Base-by-base conservation (phyloP, 768 basidiomycete species). In the Lyophyllum semitale region DNA sequence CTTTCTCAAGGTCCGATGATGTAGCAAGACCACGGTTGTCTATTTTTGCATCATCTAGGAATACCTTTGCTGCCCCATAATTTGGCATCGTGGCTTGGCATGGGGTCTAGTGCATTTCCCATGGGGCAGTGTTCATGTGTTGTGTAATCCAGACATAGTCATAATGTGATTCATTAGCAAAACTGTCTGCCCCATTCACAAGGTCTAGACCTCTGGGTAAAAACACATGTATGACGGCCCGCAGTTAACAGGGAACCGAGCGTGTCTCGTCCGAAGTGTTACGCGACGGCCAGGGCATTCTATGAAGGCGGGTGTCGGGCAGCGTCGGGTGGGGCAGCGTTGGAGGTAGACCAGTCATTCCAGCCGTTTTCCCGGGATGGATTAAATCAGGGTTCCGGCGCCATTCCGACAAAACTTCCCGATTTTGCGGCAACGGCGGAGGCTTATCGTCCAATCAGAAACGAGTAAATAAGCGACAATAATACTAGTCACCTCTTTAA, bases 381-480 rank as follows among this genome's bases (percentile, higher is more conserved):
- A 45, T 48, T 48, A 48, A 46, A 38, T 51, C 45, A 46, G 47
- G 41, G 46, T 64, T 64, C 60, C 63, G 61, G 54, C 48, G 57
- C 55, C 55, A 41, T 64, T 62, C 59, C 61, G 59, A 48, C 48
- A 27, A 42, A 27, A 12, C 22, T 59, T 49, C 52, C 51, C 51
- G 42, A 56, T 58, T 50, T 58, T 49, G n/a, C n/a, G 50, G 22
- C n/a, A 25, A 27, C 13, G 17, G 42, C 35, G 53, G 58, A 44
- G 22, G 58, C 70, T 77, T 77, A 78, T 77, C 76, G 73, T 69
- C 77, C 76, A 77, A 77, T 77, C 70, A 73, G 57, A 70, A 47
- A 43, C 59, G 61, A 33, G 48, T 59, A 62, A 66, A 66, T 57
- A 64, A 20, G 18, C 50, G 58, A 62, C 63, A 64, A 66, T 59